Evolutionary conservation across 768 basidiomycete genomes (phyloP), one percentile per base, ranked within the genome.

Genomic region (Auriscalpium orientale): DNA sequence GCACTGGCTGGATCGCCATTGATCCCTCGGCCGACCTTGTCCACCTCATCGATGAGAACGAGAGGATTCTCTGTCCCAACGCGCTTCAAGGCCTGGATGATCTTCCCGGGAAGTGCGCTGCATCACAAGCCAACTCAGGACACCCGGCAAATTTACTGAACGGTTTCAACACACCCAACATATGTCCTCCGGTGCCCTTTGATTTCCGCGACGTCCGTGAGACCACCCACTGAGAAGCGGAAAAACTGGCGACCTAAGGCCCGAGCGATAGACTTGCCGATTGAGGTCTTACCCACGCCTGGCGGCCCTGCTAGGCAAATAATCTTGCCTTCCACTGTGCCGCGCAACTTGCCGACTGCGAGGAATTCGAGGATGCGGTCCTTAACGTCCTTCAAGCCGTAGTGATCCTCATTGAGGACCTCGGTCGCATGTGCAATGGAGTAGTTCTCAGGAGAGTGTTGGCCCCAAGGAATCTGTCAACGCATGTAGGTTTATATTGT

Each of bases 111-210:
- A 45, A 97, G 76, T 0, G 93, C 94, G 52, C 89, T 89, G 33
- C 37, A 46, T 43, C 16, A 57, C 40, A 36, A 43, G 33, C 47
- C 3, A 56, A 40, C 37, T n/a, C 9, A 22, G 44, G 54, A 56
- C 46, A 46, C 35, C 22, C 35, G 8, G 33, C 3, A 22, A 15
- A 40, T 33, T 36, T 22, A n/a, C n/a, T n/a, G 22, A 49, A 11
- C 54, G 9, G 12, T 4, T 21, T 21, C 36, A 16, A 75, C 85
- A 46, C 56, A 89, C 86, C 89, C 91, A 52, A 95, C 91, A 67
- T 97, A 98, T n/a, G 95, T 99, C 68, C 97, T 76, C 64, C 97
- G 75, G 67, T 99, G 97, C 1, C 97, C 97, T 73, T 98, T 98
- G 66, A 99, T 98, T 79, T 98, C 97, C 54, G 97, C 97, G 1